phyloP scores from a whole-genome alignment of 1,284 basidiomycete genomes.

The Vanrija humicola region DNA sequence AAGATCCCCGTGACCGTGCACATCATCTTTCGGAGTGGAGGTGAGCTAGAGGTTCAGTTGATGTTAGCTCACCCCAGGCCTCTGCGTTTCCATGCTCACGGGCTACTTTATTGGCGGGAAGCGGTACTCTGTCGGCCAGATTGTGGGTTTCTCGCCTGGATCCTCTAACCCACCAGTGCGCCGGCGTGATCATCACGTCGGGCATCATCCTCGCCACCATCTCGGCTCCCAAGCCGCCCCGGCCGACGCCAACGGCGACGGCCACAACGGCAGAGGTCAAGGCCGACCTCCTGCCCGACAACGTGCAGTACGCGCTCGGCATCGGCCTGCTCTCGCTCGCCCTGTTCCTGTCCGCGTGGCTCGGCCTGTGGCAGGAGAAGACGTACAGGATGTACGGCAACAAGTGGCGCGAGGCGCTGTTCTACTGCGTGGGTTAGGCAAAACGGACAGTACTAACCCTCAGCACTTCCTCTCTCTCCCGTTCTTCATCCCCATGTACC shows the following conservation, averaged over 20 bases:
- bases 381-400: constrained; percentile 69
- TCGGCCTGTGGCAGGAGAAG: constrained; percentile 82
- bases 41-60: constrained; percentile 54
- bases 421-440: constrained; percentile 57
- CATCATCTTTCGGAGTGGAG: constrained; percentile 89
- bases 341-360: constrained; percentile 72
- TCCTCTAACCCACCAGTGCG: constrained; percentile 36
- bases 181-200: constrained; percentile 72
- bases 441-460: neutral
- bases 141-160: constrained; percentile 31
- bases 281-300: constrained; percentile 34
- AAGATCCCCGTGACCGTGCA: constrained; percentile 85
- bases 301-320: constrained; percentile 60
- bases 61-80: constrained; percentile 24
- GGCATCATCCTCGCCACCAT: constrained; percentile 82
- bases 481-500: constrained; percentile 62
- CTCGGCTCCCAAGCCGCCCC: constrained; percentile 55
- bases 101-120: constrained; percentile 46
- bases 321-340: constrained; percentile 71
- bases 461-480: constrained; percentile 64
- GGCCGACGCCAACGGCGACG: neutral
- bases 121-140: constrained; percentile 67
- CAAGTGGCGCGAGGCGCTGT: constrained; percentile 83
- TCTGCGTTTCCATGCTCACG: constrained; percentile 49
- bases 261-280: neutral